Evolutionary conservation across 805 yeast genomes (phyloP).

Genomic region (Candida hungchunana): DNA sequence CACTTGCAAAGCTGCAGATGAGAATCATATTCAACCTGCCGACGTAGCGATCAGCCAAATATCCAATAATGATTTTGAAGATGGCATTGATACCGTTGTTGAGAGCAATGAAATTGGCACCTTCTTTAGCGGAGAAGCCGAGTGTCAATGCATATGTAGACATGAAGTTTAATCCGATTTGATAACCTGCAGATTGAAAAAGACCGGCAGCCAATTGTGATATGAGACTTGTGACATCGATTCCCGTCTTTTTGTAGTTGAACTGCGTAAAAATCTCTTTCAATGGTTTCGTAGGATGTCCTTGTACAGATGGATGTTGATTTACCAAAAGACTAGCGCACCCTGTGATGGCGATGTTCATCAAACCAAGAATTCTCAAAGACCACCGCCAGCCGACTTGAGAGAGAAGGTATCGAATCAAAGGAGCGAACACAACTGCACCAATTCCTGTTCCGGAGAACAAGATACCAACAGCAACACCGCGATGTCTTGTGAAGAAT

Average conservation of each 20-base stretch:
- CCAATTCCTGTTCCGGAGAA: constrained; percentile 37
- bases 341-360: constrained; percentile 16
- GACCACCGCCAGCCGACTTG: constrained; percentile 34
- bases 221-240: constrained; percentile 5
- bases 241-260: constrained; percentile 5
- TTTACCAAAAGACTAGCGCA: constrained; percentile 5
- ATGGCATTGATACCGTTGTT: constrained; percentile 33
- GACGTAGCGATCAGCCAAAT: constrained; percentile 32
- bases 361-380: constrained; percentile 29
- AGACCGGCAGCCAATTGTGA: constrained; percentile 24
- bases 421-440: constrained; percentile 30
- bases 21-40: constrained; percentile 41
- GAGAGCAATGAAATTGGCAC: constrained; percentile 33
- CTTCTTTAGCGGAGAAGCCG: constrained; percentile 28
- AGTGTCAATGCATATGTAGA: constrained; percentile 31
- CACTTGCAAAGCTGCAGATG: constrained; percentile 32
- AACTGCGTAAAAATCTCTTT: constrained; percentile 6
- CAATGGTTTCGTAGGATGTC: constrained; percentile 2
- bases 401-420: constrained; percentile 26
- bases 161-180: constrained; percentile 33
- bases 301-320: constrained; percentile 11
- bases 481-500: constrained; percentile 30
- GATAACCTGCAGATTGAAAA: constrained; percentile 33
- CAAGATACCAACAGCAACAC: constrained; percentile 32
- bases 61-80: constrained; percentile 32